phyloP scores from a whole-genome alignment of 805 yeast species.

The Yamadazyma paraphyllophila region DNA sequence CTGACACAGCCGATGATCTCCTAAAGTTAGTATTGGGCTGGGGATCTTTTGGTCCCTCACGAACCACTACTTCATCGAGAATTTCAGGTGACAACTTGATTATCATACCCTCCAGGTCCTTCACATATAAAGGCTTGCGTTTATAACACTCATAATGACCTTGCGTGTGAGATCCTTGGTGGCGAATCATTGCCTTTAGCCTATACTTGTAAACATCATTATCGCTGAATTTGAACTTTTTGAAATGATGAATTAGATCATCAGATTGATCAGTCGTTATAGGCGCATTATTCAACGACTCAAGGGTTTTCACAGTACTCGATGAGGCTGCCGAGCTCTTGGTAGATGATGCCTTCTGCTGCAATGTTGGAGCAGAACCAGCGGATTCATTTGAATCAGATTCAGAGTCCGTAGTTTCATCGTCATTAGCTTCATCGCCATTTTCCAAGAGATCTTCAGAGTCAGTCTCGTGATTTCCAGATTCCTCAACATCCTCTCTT shows the following conservation, averaged over 20 bases:
- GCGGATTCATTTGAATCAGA: conserved; percentile 17
- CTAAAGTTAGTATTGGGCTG: conserved; percentile 7
- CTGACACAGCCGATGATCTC: conserved; percentile 11
- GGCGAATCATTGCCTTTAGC: conserved; percentile 73
- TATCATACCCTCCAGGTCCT: conserved; percentile 39
- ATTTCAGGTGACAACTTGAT: conserved; percentile 43
- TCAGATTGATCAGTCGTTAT: conserved; percentile 38
- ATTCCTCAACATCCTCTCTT: conserved; percentile 37
- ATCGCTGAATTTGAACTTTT: conserved; percentile 38
- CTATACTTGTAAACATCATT: conserved; percentile 49
- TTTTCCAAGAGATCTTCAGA: conserved; percentile 20
- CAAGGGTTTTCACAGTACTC: conserved; percentile 17
- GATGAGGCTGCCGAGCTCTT: conserved; percentile 13
- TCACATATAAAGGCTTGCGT: conserved; percentile 63
- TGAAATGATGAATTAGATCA: conserved; percentile 34
- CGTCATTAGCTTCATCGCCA: conserved; percentile 17
- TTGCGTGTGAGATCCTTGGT: conserved; percentile 80
- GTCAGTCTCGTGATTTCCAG: conserved; percentile 25
- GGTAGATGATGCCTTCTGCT: conserved; percentile 9
- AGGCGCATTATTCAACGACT: conserved; percentile 36
- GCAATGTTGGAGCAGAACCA: conserved; percentile 14
- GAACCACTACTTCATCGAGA: conserved; percentile 23
- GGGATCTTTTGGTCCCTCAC: conserved; percentile 5
- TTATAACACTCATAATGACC: conserved; percentile 93
- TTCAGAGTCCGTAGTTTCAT: conserved; percentile 20